Base-by-base conservation (phyloP, 2,329 filamentous ascomycete species). In the Lecanicillium sp. region DNA sequence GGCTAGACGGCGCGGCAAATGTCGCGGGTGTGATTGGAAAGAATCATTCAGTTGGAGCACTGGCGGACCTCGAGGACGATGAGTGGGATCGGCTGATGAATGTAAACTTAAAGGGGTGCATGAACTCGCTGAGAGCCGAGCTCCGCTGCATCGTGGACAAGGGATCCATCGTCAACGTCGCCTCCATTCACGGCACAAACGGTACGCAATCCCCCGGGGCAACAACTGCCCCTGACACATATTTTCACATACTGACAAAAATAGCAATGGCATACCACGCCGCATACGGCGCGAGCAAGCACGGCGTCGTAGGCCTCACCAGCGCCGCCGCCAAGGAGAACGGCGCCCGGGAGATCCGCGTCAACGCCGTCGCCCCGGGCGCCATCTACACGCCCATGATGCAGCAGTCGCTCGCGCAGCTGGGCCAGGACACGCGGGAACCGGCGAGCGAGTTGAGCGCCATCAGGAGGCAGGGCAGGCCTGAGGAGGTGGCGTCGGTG, bases 121-220 rank as follows among this genome's bases (percentile, higher is more conserved):
- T 75, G 72, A 72, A 74, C 56, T 75, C 71, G 51, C 53, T 76
- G 52, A 65, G 73, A 32, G 71, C 70, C 26, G 61, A 72, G 60
- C 62, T 75, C 63, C 66, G 19, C 60, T 69, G 54, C 35, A 58
- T 63, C 41, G 54, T 48, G 23, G 54, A 64, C 29, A 70, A 73
- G 2, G 77, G 77, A 7, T 78, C 77, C 51, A 80, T 83, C 56
- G 79, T 83, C 46, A 82, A 79, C 57, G 67, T 76, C 23, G 67
- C 73, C 21, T 78, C 73, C 37, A 73, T 66, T 45, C 62, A 65
- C 44, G 62, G 62, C 24, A 56, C 75, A 27, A 71, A 75, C 30
- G 77, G 77, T 56, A 56, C 12, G 60, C 58, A n/a, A n/a, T n/a
- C n/a, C n/a, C n/a, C n/a, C n/a, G n/a, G n/a, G n/a, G n/a, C n/a